These are phyloP conservation scores for Phyllosticta citrichinensis DNA, from an alignment of 2,329 filamentous ascomycete species.

Conservation along the genomic window DNA sequence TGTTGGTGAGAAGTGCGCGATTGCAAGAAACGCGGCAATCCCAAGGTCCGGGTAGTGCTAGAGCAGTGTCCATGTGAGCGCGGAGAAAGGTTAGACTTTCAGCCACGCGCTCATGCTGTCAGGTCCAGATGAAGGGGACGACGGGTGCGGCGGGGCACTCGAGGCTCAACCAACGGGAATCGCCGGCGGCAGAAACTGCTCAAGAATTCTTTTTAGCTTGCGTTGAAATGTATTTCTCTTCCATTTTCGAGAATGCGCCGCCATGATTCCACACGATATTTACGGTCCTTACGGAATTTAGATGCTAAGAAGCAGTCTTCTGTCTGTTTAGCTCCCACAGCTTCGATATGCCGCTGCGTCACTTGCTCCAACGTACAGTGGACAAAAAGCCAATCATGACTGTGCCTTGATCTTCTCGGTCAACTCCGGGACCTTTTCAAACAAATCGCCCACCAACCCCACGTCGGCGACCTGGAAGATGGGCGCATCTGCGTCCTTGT, in stretches of 20 bases:
- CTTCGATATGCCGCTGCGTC: not conserved
- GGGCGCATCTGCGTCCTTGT: slow-evolving; percentile 93
- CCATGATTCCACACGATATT: not conserved
- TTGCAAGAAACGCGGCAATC: not conserved
- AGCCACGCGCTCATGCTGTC: not conserved
- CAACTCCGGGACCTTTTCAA: slow-evolving; percentile 90
- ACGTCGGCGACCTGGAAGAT: slow-evolving; percentile 99
- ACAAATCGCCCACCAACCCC: slow-evolving; percentile 87
- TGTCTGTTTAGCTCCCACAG: not conserved
- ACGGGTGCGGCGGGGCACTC: not conserved
- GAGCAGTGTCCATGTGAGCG: not conserved
- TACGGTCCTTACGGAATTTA: not conserved
- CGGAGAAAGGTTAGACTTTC: not conserved
- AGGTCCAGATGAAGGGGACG: not conserved
- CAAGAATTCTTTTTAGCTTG: not conserved
- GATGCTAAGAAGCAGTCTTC: not conserved
- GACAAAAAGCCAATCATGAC: slow-evolving; percentile 7
- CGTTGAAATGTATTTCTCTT: not conserved
- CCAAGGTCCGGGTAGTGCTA: no score
- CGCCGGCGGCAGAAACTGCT: not conserved
- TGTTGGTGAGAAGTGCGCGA: not conserved
- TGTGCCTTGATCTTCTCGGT: slow-evolving; percentile 77
- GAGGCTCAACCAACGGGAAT: not conserved
- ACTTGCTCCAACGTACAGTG: not conserved
- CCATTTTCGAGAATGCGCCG: not conserved